Conservation (phyloP, 208 protist genomes). For the Leishmania amazonensis region DNA sequence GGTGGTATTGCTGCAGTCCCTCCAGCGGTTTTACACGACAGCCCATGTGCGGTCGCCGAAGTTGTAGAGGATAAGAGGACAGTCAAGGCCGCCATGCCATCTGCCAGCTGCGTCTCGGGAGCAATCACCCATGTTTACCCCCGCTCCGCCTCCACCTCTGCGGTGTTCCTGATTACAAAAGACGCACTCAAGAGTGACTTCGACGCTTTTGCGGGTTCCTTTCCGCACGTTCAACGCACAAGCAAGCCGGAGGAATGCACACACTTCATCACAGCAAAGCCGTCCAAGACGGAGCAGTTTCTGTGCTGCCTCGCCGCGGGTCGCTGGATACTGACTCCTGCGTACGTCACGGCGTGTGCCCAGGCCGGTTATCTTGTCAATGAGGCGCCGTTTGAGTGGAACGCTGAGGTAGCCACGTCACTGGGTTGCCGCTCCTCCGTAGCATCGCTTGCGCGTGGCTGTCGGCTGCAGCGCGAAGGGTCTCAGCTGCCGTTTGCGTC, state of each 20-base stretch:
- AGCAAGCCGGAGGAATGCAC: conserved; percentile 63
- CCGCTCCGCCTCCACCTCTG: conserved; percentile 2
- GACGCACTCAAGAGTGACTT: conserved; percentile 20
- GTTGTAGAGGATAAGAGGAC: conserved; percentile 11
- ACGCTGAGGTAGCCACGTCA: conserved; percentile 24
- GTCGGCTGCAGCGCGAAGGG: conserved; percentile 40
- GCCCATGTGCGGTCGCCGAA: conserved; percentile 94
- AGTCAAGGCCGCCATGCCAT: not conserved
- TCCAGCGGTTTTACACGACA: not conserved
- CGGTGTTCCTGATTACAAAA: conserved; percentile 32
- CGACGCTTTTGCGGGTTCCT: conserved; percentile 13
- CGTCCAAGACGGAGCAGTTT: conserved; percentile 63
- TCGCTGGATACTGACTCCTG: conserved; percentile 67
- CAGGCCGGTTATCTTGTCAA: conserved; percentile 36
- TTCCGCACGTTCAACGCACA: conserved; percentile 23
- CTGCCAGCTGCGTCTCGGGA: not conserved
- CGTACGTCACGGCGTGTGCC: conserved; percentile 48
- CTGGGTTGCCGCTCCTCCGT: conserved; percentile 32
- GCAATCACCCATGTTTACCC: conserved; percentile 1
- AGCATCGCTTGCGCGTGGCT: conserved; percentile 45
- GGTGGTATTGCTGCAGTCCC: not conserved
- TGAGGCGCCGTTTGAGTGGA: conserved; percentile 65
- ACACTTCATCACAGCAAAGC: conserved; percentile 68
- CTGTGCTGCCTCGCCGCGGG: conserved; percentile 61
- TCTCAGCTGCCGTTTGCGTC: conserved; percentile 38